phyloP scores from a whole-genome alignment of 192 early-diverging fungal species.

The Pilaira anomala region DNA sequence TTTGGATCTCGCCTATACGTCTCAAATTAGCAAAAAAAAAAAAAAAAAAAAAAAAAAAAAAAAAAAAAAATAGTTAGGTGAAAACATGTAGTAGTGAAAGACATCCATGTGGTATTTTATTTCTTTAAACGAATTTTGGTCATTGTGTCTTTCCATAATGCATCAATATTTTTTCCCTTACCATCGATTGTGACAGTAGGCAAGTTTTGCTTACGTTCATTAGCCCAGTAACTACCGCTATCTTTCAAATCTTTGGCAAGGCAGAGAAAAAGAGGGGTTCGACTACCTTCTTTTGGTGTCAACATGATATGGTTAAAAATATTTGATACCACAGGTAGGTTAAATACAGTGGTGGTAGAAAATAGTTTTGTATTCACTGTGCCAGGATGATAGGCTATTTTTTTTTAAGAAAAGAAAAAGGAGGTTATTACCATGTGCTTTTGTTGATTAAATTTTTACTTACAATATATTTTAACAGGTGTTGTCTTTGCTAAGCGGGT shows the following conservation, averaged over 20 bases:
- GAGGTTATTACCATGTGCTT: not conserved
- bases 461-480: conserved; percentile 1
- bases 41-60: too few relatives aligned
- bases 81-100: too few relatives aligned
- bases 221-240: conserved; percentile 14
- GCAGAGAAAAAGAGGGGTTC: conserved; percentile 14
- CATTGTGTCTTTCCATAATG: conserved; percentile 5
- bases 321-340: not conserved
- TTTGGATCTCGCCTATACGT: too few relatives aligned
- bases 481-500: not conserved
- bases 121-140: not conserved
- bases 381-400: conserved; percentile 19
- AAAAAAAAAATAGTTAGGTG: too few relatives aligned
- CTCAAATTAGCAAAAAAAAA: too few relatives aligned
- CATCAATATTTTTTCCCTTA: not conserved
- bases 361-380: conserved; percentile 15
- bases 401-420: not conserved
- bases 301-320: conserved; percentile 14
- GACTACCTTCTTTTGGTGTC: conserved; percentile 15
- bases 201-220: not conserved
- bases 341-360: conserved; percentile 7
- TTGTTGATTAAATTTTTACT: not conserved
- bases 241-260: not conserved
- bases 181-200: not conserved
- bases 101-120: too few relatives aligned